Base-by-base conservation (phyloP, 495 filamentous ascomycete genomes). In the Aspergillus wentii region DNA sequence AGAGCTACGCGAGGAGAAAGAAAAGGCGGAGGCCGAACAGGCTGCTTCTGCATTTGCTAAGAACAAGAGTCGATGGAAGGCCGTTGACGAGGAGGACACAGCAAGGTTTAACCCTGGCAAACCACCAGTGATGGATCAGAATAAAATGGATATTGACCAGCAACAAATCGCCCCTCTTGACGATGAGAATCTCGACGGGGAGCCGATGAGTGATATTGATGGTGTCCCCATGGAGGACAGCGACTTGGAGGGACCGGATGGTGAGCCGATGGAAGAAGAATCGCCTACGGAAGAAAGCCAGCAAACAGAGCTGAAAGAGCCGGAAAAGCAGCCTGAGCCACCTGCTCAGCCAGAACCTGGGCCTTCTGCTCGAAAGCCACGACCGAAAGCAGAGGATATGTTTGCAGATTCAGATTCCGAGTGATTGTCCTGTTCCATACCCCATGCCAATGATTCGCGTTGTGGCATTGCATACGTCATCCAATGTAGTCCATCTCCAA, bases 381-480 rank as follows among this genome's bases (percentile, higher is more conserved):
- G 89, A 33, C 86, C 88, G 56, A 86, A 79, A 45, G 90, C 90
- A 3, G 87, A 88, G 52, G 90, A 96, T 54, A 94, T 96, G 88
- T 96, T 95, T 76, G 90, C 85, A 11, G 83, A 77, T 51, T 79
- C 74, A 1, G 72, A 76, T 29, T 60, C 59, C n/a, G 69, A 73
- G 30, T 66, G 40, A 67, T 19, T 13, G 21, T 35, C n/a, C n/a
- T n/a, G n/a, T n/a, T n/a, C n/a, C n/a, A n/a, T n/a, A n/a, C n/a
- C n/a, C n/a, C n/a, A n/a, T n/a, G n/a, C n/a, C n/a, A n/a, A n/a
- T n/a, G 25, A 4, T 28, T 28, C 1, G 9, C 2, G 25, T 28
- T 28, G 25, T 9, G 2, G 9, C 13, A 28, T 13, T 10, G 25
- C 25, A 28, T 28, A 28, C n/a, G n/a, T n/a, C n/a, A n/a, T n/a